Conservation (phyloP, 345 rosid species). For the Gossypium raimondii region DNA sequence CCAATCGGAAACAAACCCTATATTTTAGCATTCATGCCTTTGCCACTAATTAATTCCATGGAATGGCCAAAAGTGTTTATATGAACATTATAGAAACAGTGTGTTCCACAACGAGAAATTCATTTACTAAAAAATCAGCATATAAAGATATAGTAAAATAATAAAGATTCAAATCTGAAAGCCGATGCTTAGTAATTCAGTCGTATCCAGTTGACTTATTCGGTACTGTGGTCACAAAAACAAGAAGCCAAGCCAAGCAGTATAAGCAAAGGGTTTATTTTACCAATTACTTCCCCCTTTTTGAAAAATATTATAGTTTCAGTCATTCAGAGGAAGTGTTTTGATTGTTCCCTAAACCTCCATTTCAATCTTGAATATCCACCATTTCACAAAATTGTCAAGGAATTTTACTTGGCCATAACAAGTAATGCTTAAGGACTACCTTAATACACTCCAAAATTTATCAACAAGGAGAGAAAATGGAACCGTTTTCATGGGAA, state of each 20-base stretch:
- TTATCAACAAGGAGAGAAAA: background rate
- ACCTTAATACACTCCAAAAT: background rate
- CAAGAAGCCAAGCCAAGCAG: background rate
- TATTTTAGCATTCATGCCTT: constrained; percentile 2
- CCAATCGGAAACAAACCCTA: background rate
- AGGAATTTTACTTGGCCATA: background rate
- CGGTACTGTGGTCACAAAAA: background rate
- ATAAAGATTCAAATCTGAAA: background rate
- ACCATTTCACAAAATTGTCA: background rate
- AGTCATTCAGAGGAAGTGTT: background rate
- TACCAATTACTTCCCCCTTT: background rate
- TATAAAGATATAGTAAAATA: background rate
- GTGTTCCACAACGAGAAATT: background rate
- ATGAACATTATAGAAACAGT: background rate
- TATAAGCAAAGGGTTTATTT: background rate
- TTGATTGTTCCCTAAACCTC: background rate
- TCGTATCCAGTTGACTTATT: background rate
- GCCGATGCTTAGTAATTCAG: background rate
- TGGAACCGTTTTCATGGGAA: background rate
- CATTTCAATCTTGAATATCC: background rate
- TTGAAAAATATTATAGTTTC: background rate
- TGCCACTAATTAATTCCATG: background rate
- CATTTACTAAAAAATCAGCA: background rate
- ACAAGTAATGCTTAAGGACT: background rate
- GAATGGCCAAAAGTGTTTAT: background rate